Evolutionary conservation across 441 rosid genomes (phyloP).

Genomic region (Manihot esculenta): DNA sequence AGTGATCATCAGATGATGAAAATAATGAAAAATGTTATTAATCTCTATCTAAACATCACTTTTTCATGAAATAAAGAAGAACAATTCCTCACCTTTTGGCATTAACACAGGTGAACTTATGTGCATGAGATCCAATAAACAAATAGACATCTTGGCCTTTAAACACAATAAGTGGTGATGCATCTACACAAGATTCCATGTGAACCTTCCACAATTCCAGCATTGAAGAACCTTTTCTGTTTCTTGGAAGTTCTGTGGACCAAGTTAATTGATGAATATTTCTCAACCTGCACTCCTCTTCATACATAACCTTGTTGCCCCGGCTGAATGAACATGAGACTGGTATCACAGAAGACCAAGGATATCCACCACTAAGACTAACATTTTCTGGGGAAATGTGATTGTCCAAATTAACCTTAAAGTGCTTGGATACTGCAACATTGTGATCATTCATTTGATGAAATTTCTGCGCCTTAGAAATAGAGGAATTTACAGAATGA

Average conservation of each 20-base stretch:
- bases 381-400: constrained; percentile 20
- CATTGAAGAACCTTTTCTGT: constrained; percentile 41
- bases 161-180: constrained; percentile 77
- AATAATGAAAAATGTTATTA: background rate
- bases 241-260: constrained; percentile 43
- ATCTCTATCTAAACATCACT: background rate
- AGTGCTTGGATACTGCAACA: constrained; percentile 39
- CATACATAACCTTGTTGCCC: constrained; percentile 67
- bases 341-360: constrained; percentile 43
- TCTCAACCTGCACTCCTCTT: constrained; percentile 23
- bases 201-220: constrained; percentile 77
- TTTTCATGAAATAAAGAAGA: background rate
- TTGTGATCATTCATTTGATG: constrained; percentile 30
- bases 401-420: constrained; percentile 42
- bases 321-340: constrained; percentile 62
- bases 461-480: constrained; percentile 25
- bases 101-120: constrained; percentile 59
- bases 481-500: constrained; percentile 28
- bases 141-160: constrained; percentile 56
- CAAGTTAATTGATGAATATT: constrained; percentile 33
- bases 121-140: constrained; percentile 90
- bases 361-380: constrained; percentile 23
- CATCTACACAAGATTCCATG: constrained; percentile 94
- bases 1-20: background rate
- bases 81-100: constrained; percentile 61